Base-by-base conservation (phyloP, 768 basidiomycete species). In the Sporobolomyces pararoseus region DNA sequence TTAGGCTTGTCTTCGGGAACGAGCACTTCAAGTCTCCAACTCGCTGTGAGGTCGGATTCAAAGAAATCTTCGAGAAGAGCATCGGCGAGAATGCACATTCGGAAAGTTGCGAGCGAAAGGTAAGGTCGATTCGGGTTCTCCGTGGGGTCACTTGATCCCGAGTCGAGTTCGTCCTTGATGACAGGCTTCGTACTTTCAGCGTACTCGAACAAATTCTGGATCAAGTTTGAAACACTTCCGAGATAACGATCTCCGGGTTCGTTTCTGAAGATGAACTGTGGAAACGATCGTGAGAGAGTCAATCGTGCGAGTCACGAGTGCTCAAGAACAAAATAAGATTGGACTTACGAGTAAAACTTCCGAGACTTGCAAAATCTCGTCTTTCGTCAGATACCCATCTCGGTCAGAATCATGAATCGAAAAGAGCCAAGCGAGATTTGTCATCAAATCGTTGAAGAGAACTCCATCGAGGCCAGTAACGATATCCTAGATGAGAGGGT, bases 351-450 rank as follows among this genome's bases (percentile, higher is more conserved):
- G 81, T 63, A 99, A 84, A 6, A 93, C 90, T 79, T 99, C 96
- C 0, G 94, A 96, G 34, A 98, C 81, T 19, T 93, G 95, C 74
- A 99, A 80, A 25, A 98, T 90, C 78, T 99, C 96, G 76, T 98
- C 95, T 80, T 95, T 97, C 3, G 93, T 94, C 70, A 99, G 80
- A 79, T 83, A 92, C 1, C 95, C 94, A 78, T 99, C 96, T 75
- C 91, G 91, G 79, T 99, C 89, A 80, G 72, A 60, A 80, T 94
- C 92, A 71, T 95, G 91, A 57, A 98, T 79, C 75, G 88, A 89
- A 81, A 98, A 97, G 81, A 98, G 95, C 95, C 95, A 99, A 79
- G 96, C 91, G 76, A 98, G 95, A 74, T 91, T 95, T 66, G 93
- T 90, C 96, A 98, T 97, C 73, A 99, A 81, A 79, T 97, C 96